phyloP scores from a whole-genome alignment of 768 basidiomycete species.

The Asterophora parasitica region DNA sequence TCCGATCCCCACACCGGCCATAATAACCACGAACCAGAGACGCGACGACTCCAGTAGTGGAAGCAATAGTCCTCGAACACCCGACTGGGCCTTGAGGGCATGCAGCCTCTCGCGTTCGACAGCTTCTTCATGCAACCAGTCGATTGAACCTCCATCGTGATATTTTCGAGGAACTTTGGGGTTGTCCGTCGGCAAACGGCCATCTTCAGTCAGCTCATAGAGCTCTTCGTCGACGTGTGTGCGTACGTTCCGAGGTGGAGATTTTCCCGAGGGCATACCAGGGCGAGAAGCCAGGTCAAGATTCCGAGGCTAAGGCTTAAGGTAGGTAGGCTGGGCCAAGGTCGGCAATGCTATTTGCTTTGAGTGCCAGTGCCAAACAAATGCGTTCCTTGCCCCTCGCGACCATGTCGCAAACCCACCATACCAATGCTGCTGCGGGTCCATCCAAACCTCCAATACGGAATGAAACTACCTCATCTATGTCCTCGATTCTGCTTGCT shows the following conservation, averaged over 20 bases:
- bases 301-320: no score
- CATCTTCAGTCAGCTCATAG: constrained; percentile 44
- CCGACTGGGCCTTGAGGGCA: constrained; percentile 42
- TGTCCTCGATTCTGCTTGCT: constrained; percentile 56
- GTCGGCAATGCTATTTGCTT: constrained; percentile 3
- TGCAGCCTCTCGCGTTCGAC: constrained; percentile 55
- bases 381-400: not conserved
- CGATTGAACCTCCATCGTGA: constrained; percentile 57
- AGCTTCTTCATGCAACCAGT: constrained; percentile 66
- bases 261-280: constrained; percentile 7
- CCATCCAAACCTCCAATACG: constrained; percentile 9
- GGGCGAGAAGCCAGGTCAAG: no score
- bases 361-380: constrained; percentile 11
- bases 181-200: constrained; percentile 26
- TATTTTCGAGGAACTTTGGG: constrained; percentile 36
- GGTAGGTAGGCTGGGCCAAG: no score
- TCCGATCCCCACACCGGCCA: constrained; percentile 64
- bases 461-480: constrained; percentile 30
- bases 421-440: constrained; percentile 8
- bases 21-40: constrained; percentile 64
- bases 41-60: constrained; percentile 53
- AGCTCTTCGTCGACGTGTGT: constrained; percentile 32
- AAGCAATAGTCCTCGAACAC: constrained; percentile 50
- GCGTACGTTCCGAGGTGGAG: constrained; percentile 17
- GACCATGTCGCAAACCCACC: constrained; percentile 12